Percentiles rank a stretch among this genome's conserved stretches.
These are phyloP conservation scores for Ambrosiella beaveri DNA, from an alignment of 2,329 filamentous ascomycete species.

Conservation along the genomic window DNA sequence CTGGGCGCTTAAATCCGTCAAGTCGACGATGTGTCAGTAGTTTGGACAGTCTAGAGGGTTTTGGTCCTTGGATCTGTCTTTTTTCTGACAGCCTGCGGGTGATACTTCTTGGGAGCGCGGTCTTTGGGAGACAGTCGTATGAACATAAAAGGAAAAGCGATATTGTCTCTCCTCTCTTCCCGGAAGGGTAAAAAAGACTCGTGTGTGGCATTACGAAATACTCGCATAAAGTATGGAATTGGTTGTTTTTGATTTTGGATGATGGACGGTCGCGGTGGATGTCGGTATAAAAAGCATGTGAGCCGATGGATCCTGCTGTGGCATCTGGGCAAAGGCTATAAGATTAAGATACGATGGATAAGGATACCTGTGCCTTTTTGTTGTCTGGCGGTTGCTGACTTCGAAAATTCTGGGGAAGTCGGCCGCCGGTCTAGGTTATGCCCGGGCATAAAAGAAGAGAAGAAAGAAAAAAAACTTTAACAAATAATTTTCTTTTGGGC, in stretches of 20 bases:
- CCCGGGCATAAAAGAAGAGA: slow-evolving; percentile 8
- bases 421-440: neutral
- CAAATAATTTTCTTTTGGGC: neutral
- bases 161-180: neutral
- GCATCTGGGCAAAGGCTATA: neutral
- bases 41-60: no score
- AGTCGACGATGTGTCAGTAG: neutral
- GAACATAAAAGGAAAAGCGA: neutral
- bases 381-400: neutral
- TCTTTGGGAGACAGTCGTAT: neutral
- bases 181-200: neutral
- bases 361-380: neutral
- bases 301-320: neutral
- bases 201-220: neutral
- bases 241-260: neutral
- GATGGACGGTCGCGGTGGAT: neutral
- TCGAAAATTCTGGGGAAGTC: neutral
- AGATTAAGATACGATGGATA: neutral
- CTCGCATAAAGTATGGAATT: no score
- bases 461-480: slow-evolving; percentile 12
- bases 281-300: neutral
- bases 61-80: no score
- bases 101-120: neutral
- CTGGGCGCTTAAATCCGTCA: slow-evolving; percentile 31
- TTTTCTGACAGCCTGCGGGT: no score